phyloP scores from a whole-genome alignment of 23 red algal genomes.

The Chondrus crispus region DNA sequence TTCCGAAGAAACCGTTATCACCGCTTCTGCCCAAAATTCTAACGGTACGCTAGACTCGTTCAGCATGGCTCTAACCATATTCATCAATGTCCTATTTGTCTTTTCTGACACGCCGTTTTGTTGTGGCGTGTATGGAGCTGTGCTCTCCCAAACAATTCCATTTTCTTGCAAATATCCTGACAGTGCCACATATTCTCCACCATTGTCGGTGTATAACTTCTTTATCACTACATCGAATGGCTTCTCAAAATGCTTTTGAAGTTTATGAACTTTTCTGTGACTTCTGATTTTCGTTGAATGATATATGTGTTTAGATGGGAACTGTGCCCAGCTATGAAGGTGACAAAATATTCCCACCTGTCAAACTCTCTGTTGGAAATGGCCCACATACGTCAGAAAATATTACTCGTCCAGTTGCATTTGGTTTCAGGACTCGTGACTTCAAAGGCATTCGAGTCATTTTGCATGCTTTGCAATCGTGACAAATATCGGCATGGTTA shows the following conservation, averaged over 20 bases:
- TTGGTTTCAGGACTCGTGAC: neutral
- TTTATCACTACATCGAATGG: neutral
- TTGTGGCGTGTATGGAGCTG: constrained; percentile 25
- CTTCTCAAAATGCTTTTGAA: neutral
- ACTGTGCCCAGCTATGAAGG: neutral
- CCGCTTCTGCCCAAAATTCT: too few relatives aligned
- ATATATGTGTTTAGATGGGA: neutral
- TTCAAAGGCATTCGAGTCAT: neutral
- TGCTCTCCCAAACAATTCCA: neutral
- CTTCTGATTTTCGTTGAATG: neutral
- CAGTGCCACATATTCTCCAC: constrained; percentile 11
- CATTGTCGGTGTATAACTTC: neutral
- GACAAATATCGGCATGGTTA: neutral
- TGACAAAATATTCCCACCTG: neutral
- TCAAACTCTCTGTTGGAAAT: neutral
- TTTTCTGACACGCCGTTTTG: constrained; percentile 29
- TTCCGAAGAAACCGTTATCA: too few relatives aligned
- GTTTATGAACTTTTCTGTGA: neutral
- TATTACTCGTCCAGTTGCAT: neutral
- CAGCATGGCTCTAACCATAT: neutral
- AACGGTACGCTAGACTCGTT: too few relatives aligned
- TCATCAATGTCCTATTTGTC: neutral
- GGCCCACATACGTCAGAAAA: neutral
- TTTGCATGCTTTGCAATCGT: neutral
- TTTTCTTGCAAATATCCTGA: neutral